These are phyloP conservation scores for Ilyonectria robusta DNA, from an alignment of 2,329 filamentous ascomycete species.

Conservation along the genomic window DNA sequence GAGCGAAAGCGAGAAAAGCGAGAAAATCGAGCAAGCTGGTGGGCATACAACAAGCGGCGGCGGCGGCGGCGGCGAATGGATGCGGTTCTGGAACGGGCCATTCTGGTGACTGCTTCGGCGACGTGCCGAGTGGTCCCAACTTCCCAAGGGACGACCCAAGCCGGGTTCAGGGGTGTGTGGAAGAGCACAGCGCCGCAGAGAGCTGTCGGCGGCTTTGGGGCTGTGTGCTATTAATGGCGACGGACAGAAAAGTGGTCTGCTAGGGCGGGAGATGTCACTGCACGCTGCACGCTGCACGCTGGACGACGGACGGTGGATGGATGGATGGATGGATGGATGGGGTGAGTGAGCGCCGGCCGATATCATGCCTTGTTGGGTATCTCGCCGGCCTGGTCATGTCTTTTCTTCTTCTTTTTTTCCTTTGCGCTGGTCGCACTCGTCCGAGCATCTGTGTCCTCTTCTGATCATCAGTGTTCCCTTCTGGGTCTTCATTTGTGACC, in stretches of 20 bases:
- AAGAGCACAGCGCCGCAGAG: neutral
- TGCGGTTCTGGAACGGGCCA: constrained; percentile 42
- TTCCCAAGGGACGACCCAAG: neutral
- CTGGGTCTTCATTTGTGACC: too few species aligned
- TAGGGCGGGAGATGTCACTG: too few species aligned
- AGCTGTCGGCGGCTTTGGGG: neutral
- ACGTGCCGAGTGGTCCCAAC: constrained; percentile 26
- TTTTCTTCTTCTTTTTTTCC: neutral
- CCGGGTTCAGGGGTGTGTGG: neutral
- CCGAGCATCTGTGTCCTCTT: neutral
- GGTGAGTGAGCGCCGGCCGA: too few species aligned
- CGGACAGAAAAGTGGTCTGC: constrained; percentile 28
- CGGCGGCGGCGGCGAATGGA: neutral
- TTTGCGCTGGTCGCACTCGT: neutral
- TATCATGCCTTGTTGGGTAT: neutral
- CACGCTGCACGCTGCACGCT: too few species aligned
- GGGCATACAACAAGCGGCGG: neutral
- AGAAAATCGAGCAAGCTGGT: neutral
- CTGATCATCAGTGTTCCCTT: too few species aligned
- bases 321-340: too few species aligned
- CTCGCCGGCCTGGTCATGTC: neutral
- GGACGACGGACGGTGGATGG: too few species aligned
- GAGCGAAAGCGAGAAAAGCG: neutral
- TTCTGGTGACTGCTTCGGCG: constrained; percentile 31
- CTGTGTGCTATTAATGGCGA: constrained; percentile 42